Conservation (phyloP, 345 rosid genomes). For the Corchorus olitorius region DNA sequence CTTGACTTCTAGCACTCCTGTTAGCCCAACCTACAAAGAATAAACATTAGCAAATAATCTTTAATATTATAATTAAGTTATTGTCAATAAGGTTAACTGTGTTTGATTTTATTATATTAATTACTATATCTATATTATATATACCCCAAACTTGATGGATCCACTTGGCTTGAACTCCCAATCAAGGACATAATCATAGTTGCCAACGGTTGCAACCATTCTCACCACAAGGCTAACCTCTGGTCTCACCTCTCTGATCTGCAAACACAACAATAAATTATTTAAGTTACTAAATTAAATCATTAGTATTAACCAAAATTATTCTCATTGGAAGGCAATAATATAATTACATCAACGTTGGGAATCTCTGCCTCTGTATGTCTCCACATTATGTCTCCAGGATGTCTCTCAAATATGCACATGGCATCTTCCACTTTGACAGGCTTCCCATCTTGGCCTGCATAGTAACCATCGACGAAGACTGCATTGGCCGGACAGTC, state of each 20-base stretch:
- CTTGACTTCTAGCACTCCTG: conserved; percentile 47
- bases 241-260: conserved; percentile 53
- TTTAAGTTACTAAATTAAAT: too few relatives aligned
- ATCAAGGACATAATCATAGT: conserved; percentile 43
- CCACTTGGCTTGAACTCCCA: conserved; percentile 53
- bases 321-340: too few relatives aligned
- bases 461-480: conserved; percentile 42
- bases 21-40: conserved; percentile 43
- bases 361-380: conserved; percentile 36
- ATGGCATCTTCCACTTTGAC: conserved; percentile 33
- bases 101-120: too few relatives aligned
- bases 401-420: conserved; percentile 57
- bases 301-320: too few relatives aligned
- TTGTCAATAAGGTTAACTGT: too few relatives aligned
- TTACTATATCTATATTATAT: too few relatives aligned
- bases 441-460: conserved; percentile 43
- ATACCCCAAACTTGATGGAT: conserved; percentile 49
- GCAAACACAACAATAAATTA: background rate
- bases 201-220: conserved; percentile 47
- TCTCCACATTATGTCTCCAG: conserved; percentile 54
- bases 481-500: conserved; percentile 58
- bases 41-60: too few relatives aligned
- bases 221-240: conserved; percentile 56
- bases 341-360: background rate
- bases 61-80: too few relatives aligned